Evolutionary conservation across 768 basidiomycete species (phyloP), one percentile per base, ranked within the genome.

Genomic region (Coprinellus micaceus): DNA sequence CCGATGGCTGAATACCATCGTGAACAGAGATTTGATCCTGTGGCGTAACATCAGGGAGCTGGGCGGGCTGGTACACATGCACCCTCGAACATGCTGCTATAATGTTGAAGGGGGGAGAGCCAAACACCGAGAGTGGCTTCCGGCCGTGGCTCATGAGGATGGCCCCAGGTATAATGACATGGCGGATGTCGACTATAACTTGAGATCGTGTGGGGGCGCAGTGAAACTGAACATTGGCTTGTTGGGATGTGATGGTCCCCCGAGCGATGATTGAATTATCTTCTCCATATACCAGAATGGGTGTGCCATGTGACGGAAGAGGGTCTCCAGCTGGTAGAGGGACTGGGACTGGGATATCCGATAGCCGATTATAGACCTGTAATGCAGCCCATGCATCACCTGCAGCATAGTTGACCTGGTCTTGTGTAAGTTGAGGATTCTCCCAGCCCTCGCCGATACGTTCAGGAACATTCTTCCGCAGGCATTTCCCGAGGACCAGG

Each of bases 381-480:
- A 62, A 53, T 11, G 59, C 49, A 11, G 54, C 60, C 25, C 47
- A 64, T 1, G 58, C 63, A 52, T 63, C 63, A 30, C 37, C 13
- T 5, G 63, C 63, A 40, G 63, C 63, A 53, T 64, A 62, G 0
- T 21, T 1, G 3, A 57, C 15, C 33, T 64, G 63, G 5, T 53
- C 29, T 6, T 7, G 11, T 7, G 63, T 59, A 2, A 64, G 53
- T 3, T 17, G 11, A 21, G 46, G n/a, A 40, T 56, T 40, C 7
- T 63, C 61, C 65, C 65, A 66, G 1, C 50, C 49, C 19, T 22
- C 45, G 44, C 65, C 61, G 29, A 58, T 53, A 1, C 43, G 24
- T 30, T 61, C 55, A 29, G 63, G 51, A 21, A 61, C 36, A 43
- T 64, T 65, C 22, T 67, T 67, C 36, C 33, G 49, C 2, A 67